Percentiles rank a stretch among this genome's conserved stretches.
Evolutionary conservation across 2,329 filamentous ascomycete genomes (phyloP).

Genomic region (Decorospora gaudefroyi): DNA sequence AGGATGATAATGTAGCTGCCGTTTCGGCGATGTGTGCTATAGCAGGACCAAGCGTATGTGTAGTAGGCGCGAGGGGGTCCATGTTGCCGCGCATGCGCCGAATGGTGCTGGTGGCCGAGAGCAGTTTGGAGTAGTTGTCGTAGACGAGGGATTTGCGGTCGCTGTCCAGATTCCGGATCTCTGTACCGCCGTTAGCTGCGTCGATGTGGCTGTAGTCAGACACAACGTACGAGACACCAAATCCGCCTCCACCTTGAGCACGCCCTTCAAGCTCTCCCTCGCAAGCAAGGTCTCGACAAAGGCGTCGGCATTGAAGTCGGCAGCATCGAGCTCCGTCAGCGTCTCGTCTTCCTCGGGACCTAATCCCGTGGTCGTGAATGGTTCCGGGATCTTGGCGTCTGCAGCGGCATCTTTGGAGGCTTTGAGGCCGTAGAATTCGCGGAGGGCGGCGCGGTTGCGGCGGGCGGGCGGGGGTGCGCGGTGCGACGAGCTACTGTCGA

Average conservation of each 20-base stretch:
- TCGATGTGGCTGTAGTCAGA: not conserved
- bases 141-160: conserved; percentile 98
- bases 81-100: conserved; percentile 82
- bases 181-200: conserved; percentile 42
- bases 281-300: conserved; percentile 67
- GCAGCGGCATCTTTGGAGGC: conserved; percentile 39
- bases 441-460: conserved; percentile 81
- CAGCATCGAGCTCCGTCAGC: conserved; percentile 69
- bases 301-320: conserved; percentile 71
- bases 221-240: conserved; percentile 58
- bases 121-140: conserved; percentile 97
- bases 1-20: conserved; percentile 49
- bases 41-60: conserved; percentile 71
- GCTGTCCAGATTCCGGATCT: conserved; percentile 87
- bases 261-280: conserved; percentile 67
- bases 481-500: conserved; percentile 51
- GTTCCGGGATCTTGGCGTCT: conserved; percentile 40
- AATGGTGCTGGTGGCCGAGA: conserved; percentile 95
- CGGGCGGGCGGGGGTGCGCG: conserved; percentile 52
- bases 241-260: conserved; percentile 71
- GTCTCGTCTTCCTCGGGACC: conserved; percentile 61
- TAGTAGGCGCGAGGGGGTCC: conserved; percentile 76
- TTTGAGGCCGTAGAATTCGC: conserved; percentile 92
- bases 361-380: conserved; percentile 38
- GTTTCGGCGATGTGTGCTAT: conserved; percentile 75